phyloP scores from a whole-genome alignment of 768 basidiomycete genomes.

The Clitopilus passeckerianus region DNA sequence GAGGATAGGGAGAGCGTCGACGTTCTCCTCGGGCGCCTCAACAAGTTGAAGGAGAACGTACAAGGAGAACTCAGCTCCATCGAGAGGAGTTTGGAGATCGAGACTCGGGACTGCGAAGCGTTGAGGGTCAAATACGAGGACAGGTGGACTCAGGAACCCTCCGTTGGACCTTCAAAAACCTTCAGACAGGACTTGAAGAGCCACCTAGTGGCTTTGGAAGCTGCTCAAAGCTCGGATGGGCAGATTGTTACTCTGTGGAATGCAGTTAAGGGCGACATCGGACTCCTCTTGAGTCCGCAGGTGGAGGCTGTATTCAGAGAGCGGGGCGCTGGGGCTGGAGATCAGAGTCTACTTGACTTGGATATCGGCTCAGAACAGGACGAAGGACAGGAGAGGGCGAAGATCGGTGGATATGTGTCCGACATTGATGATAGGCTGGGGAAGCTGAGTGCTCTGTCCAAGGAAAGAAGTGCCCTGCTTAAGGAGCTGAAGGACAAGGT shows the following conservation, averaged over 20 bases:
- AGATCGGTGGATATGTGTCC: constrained; percentile 59
- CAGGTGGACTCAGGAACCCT: constrained; percentile 82
- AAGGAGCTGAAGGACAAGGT: constrained; percentile 98
- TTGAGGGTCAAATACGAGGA: constrained; percentile 86
- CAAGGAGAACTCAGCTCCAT: constrained; percentile 57
- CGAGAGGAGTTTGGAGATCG: constrained; percentile 68
- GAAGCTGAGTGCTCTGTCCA: constrained; percentile 74
- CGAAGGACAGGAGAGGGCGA: constrained; percentile 62
- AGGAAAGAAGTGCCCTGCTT: constrained; percentile 80
- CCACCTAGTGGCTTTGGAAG: constrained; percentile 64
- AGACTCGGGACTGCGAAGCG: constrained; percentile 83
- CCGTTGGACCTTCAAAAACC: constrained; percentile 64
- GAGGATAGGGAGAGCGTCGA: constrained; percentile 70
- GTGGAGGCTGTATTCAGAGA: constrained; percentile 62
- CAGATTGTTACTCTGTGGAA: constrained; percentile 76
- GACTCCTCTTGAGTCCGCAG: constrained; percentile 51
- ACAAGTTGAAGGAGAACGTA: constrained; percentile 52
- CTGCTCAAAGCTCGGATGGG: constrained; percentile 73
- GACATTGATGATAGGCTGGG: constrained; percentile 80
- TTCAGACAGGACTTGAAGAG: constrained; percentile 77
- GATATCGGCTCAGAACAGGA: constrained; percentile 59
- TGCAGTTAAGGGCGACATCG: constrained; percentile 59
- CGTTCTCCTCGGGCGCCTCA: constrained; percentile 54
- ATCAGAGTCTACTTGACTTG: constrained; percentile 52
- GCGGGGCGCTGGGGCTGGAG: constrained; percentile 28